Base-by-base conservation (phyloP, 768 basidiomycete species). In the Candolleomyces eurysporus region DNA sequence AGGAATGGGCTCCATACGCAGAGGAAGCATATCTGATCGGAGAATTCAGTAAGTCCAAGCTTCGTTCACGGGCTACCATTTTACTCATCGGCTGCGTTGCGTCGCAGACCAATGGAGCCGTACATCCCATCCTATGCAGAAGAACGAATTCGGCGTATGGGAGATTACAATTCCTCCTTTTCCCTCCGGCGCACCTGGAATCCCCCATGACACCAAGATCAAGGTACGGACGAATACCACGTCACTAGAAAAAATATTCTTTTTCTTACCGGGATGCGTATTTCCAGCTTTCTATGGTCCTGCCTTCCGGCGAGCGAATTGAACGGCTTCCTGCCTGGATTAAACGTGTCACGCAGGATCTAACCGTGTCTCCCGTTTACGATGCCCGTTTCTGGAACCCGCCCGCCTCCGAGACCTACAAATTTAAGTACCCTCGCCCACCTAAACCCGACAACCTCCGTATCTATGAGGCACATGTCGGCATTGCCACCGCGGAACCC, bases 361-460 rank as follows among this genome's bases (percentile, higher is more conserved):
- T 98, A 60, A 72, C 76, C 52, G 85, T 93, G 48, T 98, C 97
- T 17, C 92, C 94, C 14, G 83, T 92, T 6, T 99, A 96, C 73
- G 97, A 99, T 63, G 92, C 94, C 19, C 88, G 93, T n/a, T 97
- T 99, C 76, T 99, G 97, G 97, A 98, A 98, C 72, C 97, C 97
- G 1, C 88, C 93, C 19, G 69, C 77, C 45, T 76, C 81, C 26
- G 78, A 92, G 64, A 77, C 70, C 52, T 97, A 98, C 78, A 78
- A 79, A 31, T 96, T 96, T 79, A 96, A 94, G 72, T 80, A 98
- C 71, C 61, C 82, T 49, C 80, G 84, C 10, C 93, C 92, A 11
- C 79, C 84, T 0, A 84, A 86, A 61, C 88, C 90, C 13, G 76
- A 77, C 17, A 81, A 87, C 40, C 71, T 87, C 48, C 88, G 89